Conservation (phyloP, 2,329 filamentous ascomycete species). For the Colletotrichum noveboracense region DNA sequence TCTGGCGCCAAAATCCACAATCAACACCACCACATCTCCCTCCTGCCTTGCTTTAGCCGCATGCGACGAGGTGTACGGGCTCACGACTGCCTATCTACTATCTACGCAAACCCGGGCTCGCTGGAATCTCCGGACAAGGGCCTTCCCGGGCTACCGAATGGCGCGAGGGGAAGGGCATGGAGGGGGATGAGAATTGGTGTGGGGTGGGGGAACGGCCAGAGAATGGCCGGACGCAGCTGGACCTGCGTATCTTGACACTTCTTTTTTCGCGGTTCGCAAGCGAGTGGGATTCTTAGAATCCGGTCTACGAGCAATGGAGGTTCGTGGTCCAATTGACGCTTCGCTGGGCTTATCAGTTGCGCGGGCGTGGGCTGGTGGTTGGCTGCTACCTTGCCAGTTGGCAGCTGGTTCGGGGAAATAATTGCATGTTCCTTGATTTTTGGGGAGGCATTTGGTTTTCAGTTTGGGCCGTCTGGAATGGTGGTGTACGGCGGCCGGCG, state of each 20-base stretch:
- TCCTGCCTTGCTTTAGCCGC: conserved; percentile 15
- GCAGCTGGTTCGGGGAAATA: conserved; percentile 5
- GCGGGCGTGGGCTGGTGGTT: neutral
- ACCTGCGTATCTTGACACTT: neutral
- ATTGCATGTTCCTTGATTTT: conserved; percentile 1
- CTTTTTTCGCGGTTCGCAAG: neutral
- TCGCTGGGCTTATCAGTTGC: neutral
- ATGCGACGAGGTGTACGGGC: neutral
- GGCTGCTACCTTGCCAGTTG: neutral
- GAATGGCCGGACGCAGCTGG: neutral
- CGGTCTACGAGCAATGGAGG: neutral
- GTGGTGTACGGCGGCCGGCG: conserved; percentile 9
- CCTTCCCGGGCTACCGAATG: neutral
- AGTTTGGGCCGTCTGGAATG: neutral
- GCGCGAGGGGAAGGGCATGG: neutral
- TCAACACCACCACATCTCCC: neutral
- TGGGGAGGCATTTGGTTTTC: neutral
- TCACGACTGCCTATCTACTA: neutral
- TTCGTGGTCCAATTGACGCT: conserved; percentile 5
- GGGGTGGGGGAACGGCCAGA: neutral
- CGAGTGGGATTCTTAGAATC: conserved; percentile 9
- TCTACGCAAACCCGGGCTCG: neutral
- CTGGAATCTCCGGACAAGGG: neutral
- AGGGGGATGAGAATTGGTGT: neutral
- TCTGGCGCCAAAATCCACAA: neutral